Evolutionary conservation across 2,329 filamentous ascomycete species (phyloP), one percentile per base, ranked within the genome.

Genomic region (Colletotrichum theobromicola): DNA sequence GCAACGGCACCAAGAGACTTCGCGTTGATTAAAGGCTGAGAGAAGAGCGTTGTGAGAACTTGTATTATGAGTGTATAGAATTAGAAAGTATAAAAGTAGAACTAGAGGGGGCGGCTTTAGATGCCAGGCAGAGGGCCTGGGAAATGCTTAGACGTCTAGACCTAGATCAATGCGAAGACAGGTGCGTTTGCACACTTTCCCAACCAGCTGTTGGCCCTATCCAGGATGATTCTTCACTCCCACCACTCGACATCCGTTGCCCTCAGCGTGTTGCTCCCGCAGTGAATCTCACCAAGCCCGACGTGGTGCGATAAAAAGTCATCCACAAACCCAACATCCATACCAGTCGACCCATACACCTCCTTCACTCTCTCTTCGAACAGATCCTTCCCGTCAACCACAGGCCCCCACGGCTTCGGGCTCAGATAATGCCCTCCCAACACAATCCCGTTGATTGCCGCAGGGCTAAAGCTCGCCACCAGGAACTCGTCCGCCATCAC

Each of bases 281-380:
- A 79, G 28, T 83, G 82, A 53, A 82, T 73, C 16, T 83, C 82
- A 4, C 82, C 81, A 4, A 55, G 32, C 0, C 18, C 1, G 4
- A 69, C 2, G 53, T 80, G 81, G 30, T 81, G 80, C 1, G 77
- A 77, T n/a, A 79, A 77, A 72, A 77, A 83, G 35, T 80, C 78
- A 21, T 83, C 81, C 7, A 80, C 74, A 10, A 72, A 82, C 0
- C 74, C 77, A 1, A 82, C 66, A 8, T 77, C 79, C 5, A 71
- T 77, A 0, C 76, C 75, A 1, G 67, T 80, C n/a, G 28, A 72
- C 0, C 69, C 72, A 64, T 83, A 82, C 2, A 76, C 77, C 18
- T 72, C 69, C 0, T 10, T 63, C 1, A 79, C 77, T 5, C 75
- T 78, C n/a, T 70, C 62, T 4, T 75, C 75, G 1, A 83, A 28